Evolutionary conservation across 495 filamentous ascomycete genomes (phyloP).

Genomic region (Penicillium atrosanguineum): DNA sequence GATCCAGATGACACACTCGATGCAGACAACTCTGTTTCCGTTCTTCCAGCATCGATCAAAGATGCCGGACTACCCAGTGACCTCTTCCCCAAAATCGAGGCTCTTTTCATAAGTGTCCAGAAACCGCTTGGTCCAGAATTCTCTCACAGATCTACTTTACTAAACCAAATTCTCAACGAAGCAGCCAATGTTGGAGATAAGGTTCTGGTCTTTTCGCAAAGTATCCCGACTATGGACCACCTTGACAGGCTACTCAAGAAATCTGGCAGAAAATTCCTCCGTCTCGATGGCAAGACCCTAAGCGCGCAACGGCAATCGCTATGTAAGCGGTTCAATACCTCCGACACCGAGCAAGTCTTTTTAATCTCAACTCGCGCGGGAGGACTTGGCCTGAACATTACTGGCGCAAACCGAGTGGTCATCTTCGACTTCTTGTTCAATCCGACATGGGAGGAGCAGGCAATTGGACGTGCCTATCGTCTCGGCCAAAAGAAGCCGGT

Average conservation of each 20-base stretch:
- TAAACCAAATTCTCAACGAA: constrained; percentile 63
- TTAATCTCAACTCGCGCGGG: constrained; percentile 83
- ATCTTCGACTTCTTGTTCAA: constrained; percentile 85
- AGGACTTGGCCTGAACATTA: constrained; percentile 79
- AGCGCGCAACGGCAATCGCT: constrained; percentile 54
- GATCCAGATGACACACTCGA: neutral
- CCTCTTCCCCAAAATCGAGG: constrained; percentile 23
- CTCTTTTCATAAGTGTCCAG: constrained; percentile 20
- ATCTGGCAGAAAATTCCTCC: constrained; percentile 41
- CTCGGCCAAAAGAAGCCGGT: constrained; percentile 82
- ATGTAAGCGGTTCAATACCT: constrained; percentile 64
- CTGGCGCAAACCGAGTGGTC: constrained; percentile 81
- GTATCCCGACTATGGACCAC: constrained; percentile 64
- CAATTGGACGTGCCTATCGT: constrained; percentile 83
- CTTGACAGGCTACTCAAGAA: constrained; percentile 54
- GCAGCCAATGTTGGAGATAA: constrained; percentile 63
- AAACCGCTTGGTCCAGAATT: constrained; percentile 15
- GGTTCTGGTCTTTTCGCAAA: constrained; percentile 74
- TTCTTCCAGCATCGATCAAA: constrained; percentile 23
- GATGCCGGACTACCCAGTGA: constrained; percentile 28
- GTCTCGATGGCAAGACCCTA: constrained; percentile 64
- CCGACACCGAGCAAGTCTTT: constrained; percentile 51
- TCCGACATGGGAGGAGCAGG: constrained; percentile 81
- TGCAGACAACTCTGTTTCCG: neutral
- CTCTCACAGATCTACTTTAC: constrained; percentile 63